phyloP scores from a whole-genome alignment of 1,284 basidiomycete species.

The Sparassis latifolia region DNA sequence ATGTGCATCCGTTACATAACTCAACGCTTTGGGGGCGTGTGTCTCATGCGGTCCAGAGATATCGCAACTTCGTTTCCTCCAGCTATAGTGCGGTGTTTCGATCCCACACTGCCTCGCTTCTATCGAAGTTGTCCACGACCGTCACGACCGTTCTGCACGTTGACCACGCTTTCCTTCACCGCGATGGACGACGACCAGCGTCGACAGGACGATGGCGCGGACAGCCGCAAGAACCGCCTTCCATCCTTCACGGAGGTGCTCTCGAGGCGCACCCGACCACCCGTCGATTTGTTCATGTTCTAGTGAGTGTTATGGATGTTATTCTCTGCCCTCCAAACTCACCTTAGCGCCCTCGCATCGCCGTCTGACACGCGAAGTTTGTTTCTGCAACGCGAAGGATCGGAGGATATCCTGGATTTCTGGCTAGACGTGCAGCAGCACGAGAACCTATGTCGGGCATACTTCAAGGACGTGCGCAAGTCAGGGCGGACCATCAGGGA shows the following conservation, averaged over 20 bases:
- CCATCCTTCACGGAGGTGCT: slow-evolving; percentile 83
- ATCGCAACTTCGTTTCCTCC: too few relatives aligned
- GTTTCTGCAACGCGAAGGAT: slow-evolving; percentile 89
- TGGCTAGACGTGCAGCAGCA: slow-evolving; percentile 99
- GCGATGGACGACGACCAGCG: slow-evolving; percentile 54
- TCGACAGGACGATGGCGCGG: slow-evolving; percentile 61
- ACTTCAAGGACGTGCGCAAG: slow-evolving; percentile 97
- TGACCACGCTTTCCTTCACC: slow-evolving; percentile 14
- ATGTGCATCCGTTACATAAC: too few relatives aligned
- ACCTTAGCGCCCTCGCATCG: slow-evolving; percentile 2
- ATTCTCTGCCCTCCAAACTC: too few relatives aligned
- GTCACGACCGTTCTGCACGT: slow-evolving; percentile 5
- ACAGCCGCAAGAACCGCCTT: slow-evolving; percentile 60
- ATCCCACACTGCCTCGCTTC: too few relatives aligned
- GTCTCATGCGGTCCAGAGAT: too few relatives aligned
- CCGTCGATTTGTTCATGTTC: slow-evolving; percentile 98
- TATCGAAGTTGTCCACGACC: too few relatives aligned
- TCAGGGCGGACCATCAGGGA: slow-evolving; percentile 88
- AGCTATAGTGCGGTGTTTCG: too few relatives aligned
- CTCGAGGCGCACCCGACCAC: slow-evolving; percentile 82
- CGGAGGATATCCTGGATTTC: slow-evolving; percentile 95
- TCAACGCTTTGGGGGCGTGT: too few relatives aligned
- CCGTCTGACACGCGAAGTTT: slow-evolving; percentile 38
- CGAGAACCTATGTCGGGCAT: slow-evolving; percentile 95
- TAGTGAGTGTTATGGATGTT: slow-evolving; percentile 57